phyloP scores from a whole-genome alignment of 345 rosid species.

The Ceriops zippeliana region DNA sequence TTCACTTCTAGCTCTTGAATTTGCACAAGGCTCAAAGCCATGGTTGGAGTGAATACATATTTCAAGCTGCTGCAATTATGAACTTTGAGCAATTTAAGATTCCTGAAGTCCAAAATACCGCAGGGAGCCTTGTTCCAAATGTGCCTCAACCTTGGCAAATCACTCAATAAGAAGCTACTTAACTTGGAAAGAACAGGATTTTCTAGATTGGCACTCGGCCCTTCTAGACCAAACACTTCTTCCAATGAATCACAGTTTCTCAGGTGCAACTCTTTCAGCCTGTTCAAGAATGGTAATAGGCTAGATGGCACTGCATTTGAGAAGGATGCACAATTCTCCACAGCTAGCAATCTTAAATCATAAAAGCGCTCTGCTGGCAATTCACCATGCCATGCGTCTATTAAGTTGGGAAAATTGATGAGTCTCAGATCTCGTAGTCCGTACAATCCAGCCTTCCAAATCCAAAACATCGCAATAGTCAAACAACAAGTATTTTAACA shows the following conservation, averaged over 20 bases:
- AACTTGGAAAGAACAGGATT: neutral
- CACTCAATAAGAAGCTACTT: neutral
- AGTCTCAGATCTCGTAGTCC: neutral
- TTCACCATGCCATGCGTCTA: conserved; percentile 5
- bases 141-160: neutral
- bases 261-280: neutral
- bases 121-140: neutral
- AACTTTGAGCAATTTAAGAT: neutral
- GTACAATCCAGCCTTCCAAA: conserved; percentile 4
- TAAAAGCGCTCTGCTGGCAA: neutral
- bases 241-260: conserved; percentile 4
- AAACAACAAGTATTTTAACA: too few species aligned
- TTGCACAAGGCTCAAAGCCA: neutral
- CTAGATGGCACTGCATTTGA: conserved; percentile 5
- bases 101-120: conserved; percentile 1
- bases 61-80: conserved; percentile 14
- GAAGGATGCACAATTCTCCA: neutral
- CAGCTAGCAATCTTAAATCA: neutral
- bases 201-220: conserved; percentile 1
- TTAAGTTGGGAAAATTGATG: neutral
- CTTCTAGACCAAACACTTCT: conserved; percentile 10
- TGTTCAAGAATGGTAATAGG: neutral
- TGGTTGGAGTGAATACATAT: conserved; percentile 9
- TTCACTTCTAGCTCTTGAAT: neutral
- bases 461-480: neutral